Conservation (phyloP, 1,139 yeast species). For the Suhomyces coccinellae region DNA sequence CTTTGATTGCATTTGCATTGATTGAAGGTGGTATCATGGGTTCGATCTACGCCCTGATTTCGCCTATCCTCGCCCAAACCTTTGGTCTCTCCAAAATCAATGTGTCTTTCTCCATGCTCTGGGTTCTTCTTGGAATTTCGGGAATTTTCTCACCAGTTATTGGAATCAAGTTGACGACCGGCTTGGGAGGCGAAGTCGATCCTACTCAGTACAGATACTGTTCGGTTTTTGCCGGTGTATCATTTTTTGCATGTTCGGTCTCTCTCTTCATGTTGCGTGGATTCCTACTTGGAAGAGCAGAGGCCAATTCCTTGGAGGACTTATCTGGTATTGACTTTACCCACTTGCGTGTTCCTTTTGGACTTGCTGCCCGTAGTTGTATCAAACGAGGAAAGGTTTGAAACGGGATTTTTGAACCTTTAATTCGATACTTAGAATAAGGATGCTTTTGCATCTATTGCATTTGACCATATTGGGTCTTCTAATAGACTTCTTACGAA, state of each 20-base stretch:
- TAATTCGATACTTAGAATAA: no score
- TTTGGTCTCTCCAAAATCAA: conserved; percentile 51
- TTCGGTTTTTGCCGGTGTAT: conserved; percentile 53
- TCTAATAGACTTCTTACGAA: no score
- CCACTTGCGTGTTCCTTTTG: conserved; percentile 20
- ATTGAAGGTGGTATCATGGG: conserved; percentile 55
- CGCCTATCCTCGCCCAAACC: conserved; percentile 26
- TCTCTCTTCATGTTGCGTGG: conserved; percentile 46
- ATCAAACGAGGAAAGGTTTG: conserved; percentile 11
- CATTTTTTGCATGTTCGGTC: conserved; percentile 46
- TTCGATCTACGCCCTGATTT: conserved; percentile 33
- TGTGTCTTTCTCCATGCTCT: conserved; percentile 47
- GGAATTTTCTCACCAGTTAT: conserved; percentile 55
- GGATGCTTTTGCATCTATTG: no score
- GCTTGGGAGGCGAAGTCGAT: conserved; percentile 25
- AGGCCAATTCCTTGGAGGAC: conserved; percentile 14
- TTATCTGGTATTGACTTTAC: conserved; percentile 22
- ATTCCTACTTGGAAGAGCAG: conserved; percentile 49
- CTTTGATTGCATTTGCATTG: conserved; percentile 48
- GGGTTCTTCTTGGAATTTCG: conserved; percentile 48
- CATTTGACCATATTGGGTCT: no score
- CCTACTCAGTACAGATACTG: conserved; percentile 51
- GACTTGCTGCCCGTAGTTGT: conserved; percentile 16
- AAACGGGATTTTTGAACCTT: not conserved
- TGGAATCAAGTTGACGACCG: conserved; percentile 48